phyloP scores from a whole-genome alignment of 768 basidiomycete species.

The Suillus sp. region DNA sequence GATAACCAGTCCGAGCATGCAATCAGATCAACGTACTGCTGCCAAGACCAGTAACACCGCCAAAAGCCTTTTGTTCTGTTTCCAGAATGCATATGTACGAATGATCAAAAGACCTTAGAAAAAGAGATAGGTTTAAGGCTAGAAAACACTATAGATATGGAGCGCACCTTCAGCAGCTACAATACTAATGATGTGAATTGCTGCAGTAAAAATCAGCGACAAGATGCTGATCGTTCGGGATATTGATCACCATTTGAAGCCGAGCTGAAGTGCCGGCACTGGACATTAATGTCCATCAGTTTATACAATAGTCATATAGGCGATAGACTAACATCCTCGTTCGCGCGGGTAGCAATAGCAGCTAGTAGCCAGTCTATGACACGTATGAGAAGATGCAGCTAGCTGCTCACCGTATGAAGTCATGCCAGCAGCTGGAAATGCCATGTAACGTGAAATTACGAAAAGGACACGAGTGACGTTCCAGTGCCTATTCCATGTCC shows the following conservation, averaged over 20 bases:
- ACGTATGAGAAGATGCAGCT: neutral
- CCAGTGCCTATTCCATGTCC: constrained; percentile 14
- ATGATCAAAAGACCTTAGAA: constrained; percentile 5
- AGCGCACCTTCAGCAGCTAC: constrained; percentile 5
- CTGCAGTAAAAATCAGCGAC: neutral
- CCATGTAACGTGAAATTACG: constrained; percentile 9
- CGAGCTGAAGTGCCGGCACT: neutral
- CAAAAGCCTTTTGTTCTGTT: constrained; percentile 6
- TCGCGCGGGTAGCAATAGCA: neutral
- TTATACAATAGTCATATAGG: neutral
- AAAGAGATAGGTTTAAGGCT: neutral
- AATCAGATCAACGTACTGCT: constrained; percentile 1
- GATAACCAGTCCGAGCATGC: neutral
- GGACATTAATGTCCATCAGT: neutral
- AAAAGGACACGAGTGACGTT: constrained; percentile 6
- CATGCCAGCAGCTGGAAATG: constrained; percentile 11
- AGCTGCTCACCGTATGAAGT: constrained; percentile 13
- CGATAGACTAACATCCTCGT: neutral
- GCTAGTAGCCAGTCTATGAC: neutral
- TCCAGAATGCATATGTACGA: constrained; percentile 9
- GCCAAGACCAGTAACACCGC: constrained; percentile 1
- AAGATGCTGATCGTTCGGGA: neutral
- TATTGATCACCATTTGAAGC: constrained; percentile 6
- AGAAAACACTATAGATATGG: neutral
- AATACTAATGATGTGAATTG: constrained; percentile 8